phyloP scores from a whole-genome alignment of 2,329 filamentous ascomycete genomes.

The Magnaporthales sp. region DNA sequence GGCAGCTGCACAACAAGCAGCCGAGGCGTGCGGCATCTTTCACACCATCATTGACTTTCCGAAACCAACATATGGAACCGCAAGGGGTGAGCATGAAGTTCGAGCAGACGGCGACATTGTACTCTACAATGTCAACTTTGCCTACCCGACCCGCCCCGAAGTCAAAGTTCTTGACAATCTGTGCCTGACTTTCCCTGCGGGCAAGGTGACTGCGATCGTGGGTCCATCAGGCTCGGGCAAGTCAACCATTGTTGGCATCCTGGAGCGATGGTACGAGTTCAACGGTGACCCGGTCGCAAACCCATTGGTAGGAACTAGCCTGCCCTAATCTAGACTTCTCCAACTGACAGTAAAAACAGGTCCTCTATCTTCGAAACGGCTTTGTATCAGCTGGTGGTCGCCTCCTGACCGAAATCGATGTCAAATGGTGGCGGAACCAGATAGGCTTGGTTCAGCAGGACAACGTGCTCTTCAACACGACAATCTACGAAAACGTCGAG shows the following conservation, averaged over 20 bases:
- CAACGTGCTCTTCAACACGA: slow-evolving; percentile 33
- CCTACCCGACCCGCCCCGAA: slow-evolving; percentile 47
- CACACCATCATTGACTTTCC: slow-evolving; percentile 41
- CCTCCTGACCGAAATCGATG: slow-evolving; percentile 35
- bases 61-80: slow-evolving; percentile 24
- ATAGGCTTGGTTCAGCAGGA: slow-evolving; percentile 36
- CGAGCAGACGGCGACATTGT: slow-evolving; percentile 42
- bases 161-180: slow-evolving; percentile 40
- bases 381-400: slow-evolving; percentile 15
- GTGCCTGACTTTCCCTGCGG: slow-evolving; percentile 47
- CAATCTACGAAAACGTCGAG: slow-evolving; percentile 45
- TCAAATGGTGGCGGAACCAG: slow-evolving; percentile 46
- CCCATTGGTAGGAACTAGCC: slow-evolving; percentile 6
- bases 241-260: slow-evolving; percentile 63
- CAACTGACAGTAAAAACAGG: slow-evolving; percentile 7
- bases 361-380: slow-evolving; percentile 16
- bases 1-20: slow-evolving; percentile 44
- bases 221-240: slow-evolving; percentile 79
- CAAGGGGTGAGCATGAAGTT: slow-evolving; percentile 33
- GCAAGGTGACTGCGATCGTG: slow-evolving; percentile 70
- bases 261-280: slow-evolving; percentile 64
- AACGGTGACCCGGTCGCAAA: slow-evolving; percentile 29
- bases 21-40: slow-evolving; percentile 46
- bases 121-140: slow-evolving; percentile 56
- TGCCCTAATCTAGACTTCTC: neutral